Evolutionary conservation across 371 early-diverging fungal genomes (phyloP).

Genomic region (Chytridium lagenaria): DNA sequence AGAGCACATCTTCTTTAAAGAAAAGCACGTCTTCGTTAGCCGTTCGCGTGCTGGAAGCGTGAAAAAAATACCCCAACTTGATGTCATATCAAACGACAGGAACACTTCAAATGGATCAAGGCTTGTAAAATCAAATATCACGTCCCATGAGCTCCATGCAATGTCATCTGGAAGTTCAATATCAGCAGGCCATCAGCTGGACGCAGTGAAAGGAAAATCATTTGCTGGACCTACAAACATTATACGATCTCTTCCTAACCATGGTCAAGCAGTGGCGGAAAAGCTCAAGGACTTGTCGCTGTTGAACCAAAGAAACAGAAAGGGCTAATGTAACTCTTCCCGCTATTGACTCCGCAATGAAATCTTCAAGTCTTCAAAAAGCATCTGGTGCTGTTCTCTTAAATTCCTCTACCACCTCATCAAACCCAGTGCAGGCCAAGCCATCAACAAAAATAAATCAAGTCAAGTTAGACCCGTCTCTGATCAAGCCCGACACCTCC

Average conservation of each 20-base stretch:
- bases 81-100: neutral
- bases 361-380: neutral
- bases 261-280: constrained; percentile 10
- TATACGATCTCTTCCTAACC: constrained; percentile 7
- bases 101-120: neutral
- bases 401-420: neutral
- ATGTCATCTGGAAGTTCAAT: neutral
- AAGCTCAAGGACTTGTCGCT: constrained; percentile 1
- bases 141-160: neutral
- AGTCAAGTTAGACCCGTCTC: neutral
- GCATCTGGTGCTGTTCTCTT: neutral
- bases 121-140: neutral
- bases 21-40: constrained; percentile 10
- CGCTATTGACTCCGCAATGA: neutral
- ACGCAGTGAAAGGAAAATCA: neutral
- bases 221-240: neutral
- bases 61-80: constrained; percentile 9
- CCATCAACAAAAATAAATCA: neutral
- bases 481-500: neutral
- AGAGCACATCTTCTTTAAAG: neutral
- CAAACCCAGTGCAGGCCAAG: neutral
- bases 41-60: constrained; percentile 11
- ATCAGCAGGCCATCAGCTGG: neutral
- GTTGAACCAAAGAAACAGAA: neutral
- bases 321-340: neutral